These are phyloP conservation scores for Wickerhamiella australiensis DNA, from an alignment of 805 yeast species.

Conservation along the genomic window DNA sequence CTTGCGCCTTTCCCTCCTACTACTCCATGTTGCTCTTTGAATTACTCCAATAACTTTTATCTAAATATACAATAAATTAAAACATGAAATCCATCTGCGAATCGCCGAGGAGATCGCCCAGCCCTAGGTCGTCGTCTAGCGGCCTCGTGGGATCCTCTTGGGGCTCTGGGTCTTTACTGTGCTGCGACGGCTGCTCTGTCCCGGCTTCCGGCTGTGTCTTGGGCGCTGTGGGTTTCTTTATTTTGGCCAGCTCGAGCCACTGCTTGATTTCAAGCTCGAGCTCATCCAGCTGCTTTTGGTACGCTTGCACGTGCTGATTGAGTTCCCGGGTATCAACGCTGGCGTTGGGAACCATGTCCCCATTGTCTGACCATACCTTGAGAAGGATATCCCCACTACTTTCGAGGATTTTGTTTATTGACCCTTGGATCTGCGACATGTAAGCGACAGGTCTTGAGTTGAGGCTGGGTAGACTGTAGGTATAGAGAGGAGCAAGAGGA, in stretches of 20 bases:
- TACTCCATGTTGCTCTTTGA: too few species aligned
- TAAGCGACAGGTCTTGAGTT: neutral
- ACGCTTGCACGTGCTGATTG: slow-evolving; percentile 15
- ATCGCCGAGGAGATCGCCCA: slow-evolving; percentile 8
- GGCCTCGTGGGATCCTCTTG: neutral
- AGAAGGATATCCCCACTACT: slow-evolving; percentile 21
- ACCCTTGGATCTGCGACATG: slow-evolving; percentile 11
- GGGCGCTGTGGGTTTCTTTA: neutral
- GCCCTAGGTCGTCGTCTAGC: slow-evolving; percentile 6
- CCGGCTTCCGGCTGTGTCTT: neutral
- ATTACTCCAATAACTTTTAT: neutral
- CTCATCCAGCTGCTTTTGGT: slow-evolving; percentile 16
- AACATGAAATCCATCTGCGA: slow-evolving; percentile 9
- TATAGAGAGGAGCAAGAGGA: too few species aligned
- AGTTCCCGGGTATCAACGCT: slow-evolving; percentile 17
- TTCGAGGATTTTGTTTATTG: slow-evolving; percentile 14
- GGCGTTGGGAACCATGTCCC: slow-evolving; percentile 21
- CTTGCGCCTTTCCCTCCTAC: too few species aligned
- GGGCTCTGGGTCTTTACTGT: neutral
- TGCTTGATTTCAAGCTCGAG: slow-evolving; percentile 12
- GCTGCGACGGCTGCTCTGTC: neutral
- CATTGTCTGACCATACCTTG: slow-evolving; percentile 20
- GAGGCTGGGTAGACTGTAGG: neutral
- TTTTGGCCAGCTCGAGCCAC: slow-evolving; percentile 7
- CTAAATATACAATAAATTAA: neutral